Conservation (phyloP, 1,284 basidiomycete species). For the Ceratobasidium sp. region DNA sequence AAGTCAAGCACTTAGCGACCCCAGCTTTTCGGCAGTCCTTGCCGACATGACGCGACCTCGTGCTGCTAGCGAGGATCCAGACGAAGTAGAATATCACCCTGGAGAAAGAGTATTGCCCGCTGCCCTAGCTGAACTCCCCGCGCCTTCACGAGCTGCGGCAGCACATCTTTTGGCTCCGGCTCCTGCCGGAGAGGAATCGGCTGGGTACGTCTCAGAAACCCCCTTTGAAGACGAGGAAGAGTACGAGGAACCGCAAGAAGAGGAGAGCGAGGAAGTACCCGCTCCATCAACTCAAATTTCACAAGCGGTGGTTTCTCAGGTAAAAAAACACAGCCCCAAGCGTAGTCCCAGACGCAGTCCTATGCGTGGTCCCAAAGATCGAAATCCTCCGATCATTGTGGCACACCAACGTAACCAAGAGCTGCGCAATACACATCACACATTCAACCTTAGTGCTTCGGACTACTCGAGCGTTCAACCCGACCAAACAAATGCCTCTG, state of each 20-base stretch:
- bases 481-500: not conserved
- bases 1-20: not conserved
- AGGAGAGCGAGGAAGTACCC: not conserved
- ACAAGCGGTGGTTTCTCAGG: not conserved
- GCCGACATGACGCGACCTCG: slow-evolving; percentile 9
- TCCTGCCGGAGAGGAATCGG: not conserved
- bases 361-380: not conserved
- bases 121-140: slow-evolving; percentile 5
- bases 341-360: not conserved
- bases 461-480: not conserved
- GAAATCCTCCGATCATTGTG: not conserved
- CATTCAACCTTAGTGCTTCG: not conserved
- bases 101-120: not conserved
- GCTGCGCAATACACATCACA: not conserved
- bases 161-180: not conserved
- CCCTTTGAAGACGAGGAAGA: not conserved
- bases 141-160: not conserved
- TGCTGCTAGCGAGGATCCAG: not conserved
- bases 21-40: slow-evolving; percentile 1
- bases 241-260: not conserved
- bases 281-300: not conserved
- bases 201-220: not conserved
- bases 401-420: not conserved
- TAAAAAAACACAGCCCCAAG: not conserved
- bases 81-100: not conserved